A percentile compares a stretch with the other conserved stretches of the same genome.
phyloP scores from a whole-genome alignment of 1,284 basidiomycete genomes.

The Trichosporon asahii region DNA sequence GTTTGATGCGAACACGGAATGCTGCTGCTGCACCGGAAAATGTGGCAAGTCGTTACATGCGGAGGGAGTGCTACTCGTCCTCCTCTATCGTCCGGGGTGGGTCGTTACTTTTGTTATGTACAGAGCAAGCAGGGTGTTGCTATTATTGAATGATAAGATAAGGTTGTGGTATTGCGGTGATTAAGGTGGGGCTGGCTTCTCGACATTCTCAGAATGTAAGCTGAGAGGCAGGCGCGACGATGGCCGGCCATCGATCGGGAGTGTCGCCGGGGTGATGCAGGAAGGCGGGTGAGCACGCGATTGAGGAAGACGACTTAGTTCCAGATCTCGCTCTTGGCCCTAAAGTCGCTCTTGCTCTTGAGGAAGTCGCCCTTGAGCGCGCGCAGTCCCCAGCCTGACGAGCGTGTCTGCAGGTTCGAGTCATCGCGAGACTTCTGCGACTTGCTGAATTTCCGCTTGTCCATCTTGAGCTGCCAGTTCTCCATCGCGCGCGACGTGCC shows the following conservation, averaged over 20 bases:
- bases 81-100: background rate
- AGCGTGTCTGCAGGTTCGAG: background rate
- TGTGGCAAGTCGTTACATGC: background rate
- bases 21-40: background rate
- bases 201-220: background rate
- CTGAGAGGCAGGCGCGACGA: background rate
- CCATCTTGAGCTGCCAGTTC: conserved; percentile 11
- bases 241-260: background rate
- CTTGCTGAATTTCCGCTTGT: conserved; percentile 2
- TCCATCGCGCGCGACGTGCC: conserved; percentile 1
- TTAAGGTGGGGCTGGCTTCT: background rate
- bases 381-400: background rate
- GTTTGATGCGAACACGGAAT: background rate
- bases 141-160: conserved; percentile 7
- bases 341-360: conserved; percentile 9
- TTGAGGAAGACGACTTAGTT: background rate
- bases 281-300: background rate
- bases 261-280: too few species aligned
- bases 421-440: background rate
- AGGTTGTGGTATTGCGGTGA: background rate
- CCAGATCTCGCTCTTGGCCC: background rate
- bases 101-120: conserved; percentile 5
- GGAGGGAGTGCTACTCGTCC: conserved; percentile 5
- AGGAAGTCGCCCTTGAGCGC: background rate
- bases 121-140: background rate